These are phyloP conservation scores for Monosporozyma solicola DNA, from an alignment of 805 yeast genomes.

Conservation along the genomic window DNA sequence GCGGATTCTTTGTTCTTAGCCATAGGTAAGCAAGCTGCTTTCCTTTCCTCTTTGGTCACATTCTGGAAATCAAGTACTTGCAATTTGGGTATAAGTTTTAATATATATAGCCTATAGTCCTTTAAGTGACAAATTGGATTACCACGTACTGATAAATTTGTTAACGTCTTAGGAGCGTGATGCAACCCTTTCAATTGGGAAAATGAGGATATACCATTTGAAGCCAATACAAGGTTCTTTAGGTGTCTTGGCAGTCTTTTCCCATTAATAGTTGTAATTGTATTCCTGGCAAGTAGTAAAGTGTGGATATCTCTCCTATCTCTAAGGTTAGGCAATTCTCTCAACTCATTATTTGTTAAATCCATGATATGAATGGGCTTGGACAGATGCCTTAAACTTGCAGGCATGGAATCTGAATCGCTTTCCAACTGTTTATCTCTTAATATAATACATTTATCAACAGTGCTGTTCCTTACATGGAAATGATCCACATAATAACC, in stretches of 20 bases:
- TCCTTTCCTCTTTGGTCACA: slow-evolving; percentile 43
- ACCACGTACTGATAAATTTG: slow-evolving; percentile 43
- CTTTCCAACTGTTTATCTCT: slow-evolving; percentile 32
- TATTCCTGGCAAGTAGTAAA: slow-evolving; percentile 55
- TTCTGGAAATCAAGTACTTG: slow-evolving; percentile 59
- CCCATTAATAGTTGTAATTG: slow-evolving; percentile 37
- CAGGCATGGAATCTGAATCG: slow-evolving; percentile 35
- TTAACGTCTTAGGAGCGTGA: slow-evolving; percentile 34
- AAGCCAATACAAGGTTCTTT: slow-evolving; percentile 43
- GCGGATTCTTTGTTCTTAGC: background rate
- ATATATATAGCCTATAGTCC: slow-evolving; percentile 50
- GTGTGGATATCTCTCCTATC: slow-evolving; percentile 35
- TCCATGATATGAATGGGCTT: slow-evolving; percentile 53
- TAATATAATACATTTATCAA: slow-evolving; percentile 22
- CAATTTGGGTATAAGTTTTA: slow-evolving; percentile 57
- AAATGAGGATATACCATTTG: slow-evolving; percentile 46
- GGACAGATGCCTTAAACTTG: slow-evolving; percentile 34
- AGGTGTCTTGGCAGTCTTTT: slow-evolving; percentile 25
- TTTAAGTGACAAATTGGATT: slow-evolving; percentile 46
- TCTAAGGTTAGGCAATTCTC: slow-evolving; percentile 43
- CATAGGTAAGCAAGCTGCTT: background rate
- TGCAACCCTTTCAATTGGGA: slow-evolving; percentile 36
- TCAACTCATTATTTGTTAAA: slow-evolving; percentile 65
- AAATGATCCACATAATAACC: slow-evolving; percentile 37
- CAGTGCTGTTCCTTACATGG: slow-evolving; percentile 16